These are phyloP conservation scores for Penicillium bovifimosum DNA, from an alignment of 495 filamentous ascomycete species.

Conservation along the genomic window DNA sequence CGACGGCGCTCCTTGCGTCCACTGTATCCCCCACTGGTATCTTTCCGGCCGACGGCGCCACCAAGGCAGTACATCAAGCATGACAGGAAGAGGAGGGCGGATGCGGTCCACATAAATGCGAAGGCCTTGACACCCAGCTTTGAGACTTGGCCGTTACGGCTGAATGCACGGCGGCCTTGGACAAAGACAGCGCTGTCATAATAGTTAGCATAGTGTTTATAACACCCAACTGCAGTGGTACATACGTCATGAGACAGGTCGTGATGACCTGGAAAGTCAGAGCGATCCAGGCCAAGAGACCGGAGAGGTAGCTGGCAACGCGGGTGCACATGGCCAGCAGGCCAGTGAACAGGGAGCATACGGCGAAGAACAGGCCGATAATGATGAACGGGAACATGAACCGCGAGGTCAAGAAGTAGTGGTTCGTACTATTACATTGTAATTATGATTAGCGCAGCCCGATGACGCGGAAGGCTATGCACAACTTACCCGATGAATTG, in stretches of 20 bases:
- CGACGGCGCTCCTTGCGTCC: constrained; percentile 38
- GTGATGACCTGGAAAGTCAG: constrained; percentile 59
- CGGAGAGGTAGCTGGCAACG: constrained; percentile 56
- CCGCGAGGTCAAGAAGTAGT: constrained; percentile 60
- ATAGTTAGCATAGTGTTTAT: constrained; percentile 13
- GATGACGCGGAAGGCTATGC: background rate
- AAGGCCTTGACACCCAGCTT: constrained; percentile 67
- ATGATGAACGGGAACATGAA: constrained; percentile 71
- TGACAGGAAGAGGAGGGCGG: constrained; percentile 62
- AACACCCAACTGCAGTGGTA: constrained; percentile 4
- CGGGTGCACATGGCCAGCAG: constrained; percentile 57
- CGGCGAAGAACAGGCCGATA: constrained; percentile 62
- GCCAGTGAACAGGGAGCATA: constrained; percentile 54
- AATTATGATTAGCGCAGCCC: constrained; percentile 1
- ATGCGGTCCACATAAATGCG: constrained; percentile 81
- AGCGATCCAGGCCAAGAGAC: constrained; percentile 47
- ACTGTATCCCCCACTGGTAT: constrained; percentile 30
- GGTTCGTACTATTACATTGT: constrained; percentile 43
- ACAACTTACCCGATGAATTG: constrained; percentile 49
- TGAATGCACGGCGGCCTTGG: constrained; percentile 67
- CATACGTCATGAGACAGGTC: constrained; percentile 68
- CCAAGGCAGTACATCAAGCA: constrained; percentile 64
- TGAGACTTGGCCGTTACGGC: constrained; percentile 49
- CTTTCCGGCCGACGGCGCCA: constrained; percentile 32
- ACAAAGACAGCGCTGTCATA: constrained; percentile 63